Base-by-base conservation (phyloP, 768 basidiomycete species). In the Trametes meyenii region DNA sequence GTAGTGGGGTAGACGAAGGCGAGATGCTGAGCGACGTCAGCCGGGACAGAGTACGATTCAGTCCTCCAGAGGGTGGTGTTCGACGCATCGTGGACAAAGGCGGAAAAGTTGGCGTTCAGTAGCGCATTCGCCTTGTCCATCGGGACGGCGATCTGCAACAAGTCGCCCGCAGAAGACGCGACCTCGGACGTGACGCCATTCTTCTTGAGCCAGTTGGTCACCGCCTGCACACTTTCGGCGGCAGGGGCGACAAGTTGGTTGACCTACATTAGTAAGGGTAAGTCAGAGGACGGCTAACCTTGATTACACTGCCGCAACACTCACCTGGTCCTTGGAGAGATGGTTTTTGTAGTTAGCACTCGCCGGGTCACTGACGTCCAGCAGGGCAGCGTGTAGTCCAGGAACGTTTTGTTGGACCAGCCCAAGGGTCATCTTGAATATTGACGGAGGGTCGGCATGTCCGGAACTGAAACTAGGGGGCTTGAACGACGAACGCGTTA, bases 271-370 rank as follows among this genome's bases (percentile, higher is more conserved):
- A 24, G 29, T 33, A 33, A 33, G 29, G 8, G 29, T 3, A 44
- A 19, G 43, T 19, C 13, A 44, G 13, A 6, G 2, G 3, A 21
- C 13, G 43, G 7, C 2, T 17, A 14, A 19, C 13, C 12, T 19
- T 7, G n/a, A 21, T 8, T 3, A 7, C 13, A 17, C 8, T 19
- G 17, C 17, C 8, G 43, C n/a, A 1, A 77, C 76, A 14, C 29
- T 13, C 8, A 50, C 48, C 70, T 78, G 70, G 14, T 74, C 76
- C 60, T 71, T 69, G 50, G 67, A 70, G 42, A 79, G 62, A 54
- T 76, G 74, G 61, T 77, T 70, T n/a, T 76, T 74, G 64, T 75
- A 79, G 17, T 66, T 57, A 17, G 69, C 63, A 63, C 71, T 77
- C 19, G 67, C 62, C 11, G 78, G 77, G 16, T 72, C 72, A 56